Conservation (phyloP, 208 protist species). For the Leishmania braziliensis region DNA sequence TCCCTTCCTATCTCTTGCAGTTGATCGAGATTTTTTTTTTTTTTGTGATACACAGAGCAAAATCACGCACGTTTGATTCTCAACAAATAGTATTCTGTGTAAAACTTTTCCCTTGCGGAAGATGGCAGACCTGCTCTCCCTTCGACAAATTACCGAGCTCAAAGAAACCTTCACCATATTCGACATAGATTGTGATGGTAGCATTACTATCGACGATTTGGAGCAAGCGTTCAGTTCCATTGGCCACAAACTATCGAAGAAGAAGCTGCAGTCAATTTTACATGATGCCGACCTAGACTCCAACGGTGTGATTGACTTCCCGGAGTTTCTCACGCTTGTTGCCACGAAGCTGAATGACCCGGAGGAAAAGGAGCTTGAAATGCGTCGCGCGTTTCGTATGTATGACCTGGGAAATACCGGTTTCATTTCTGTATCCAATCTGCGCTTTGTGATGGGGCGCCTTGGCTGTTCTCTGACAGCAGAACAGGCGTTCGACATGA, state of each 20-base stretch:
- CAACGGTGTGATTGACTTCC: conserved; percentile 98
- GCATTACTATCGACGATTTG: conserved; percentile 98
- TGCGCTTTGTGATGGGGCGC: conserved; percentile 92
- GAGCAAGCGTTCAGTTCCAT: conserved; percentile 99
- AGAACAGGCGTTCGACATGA: conserved; percentile 94
- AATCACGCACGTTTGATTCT: not conserved
- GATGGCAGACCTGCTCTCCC: conserved; percentile 94
- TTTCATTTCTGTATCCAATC: conserved; percentile 90
- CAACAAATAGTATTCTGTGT: not conserved
- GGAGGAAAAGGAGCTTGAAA: conserved; percentile 93
- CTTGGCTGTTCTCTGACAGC: conserved; percentile 91
- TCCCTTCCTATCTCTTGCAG: not conserved
- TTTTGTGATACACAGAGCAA: not conserved
- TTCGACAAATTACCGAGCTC: conserved; percentile 99
- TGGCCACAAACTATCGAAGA: conserved; percentile 93
- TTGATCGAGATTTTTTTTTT: not conserved
- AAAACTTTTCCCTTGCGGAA: not conserved
- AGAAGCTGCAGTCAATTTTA: conserved; percentile 96
- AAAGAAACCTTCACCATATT: conserved; percentile 99
- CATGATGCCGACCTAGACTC: conserved; percentile 97
- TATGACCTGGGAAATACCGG: conserved; percentile 96
- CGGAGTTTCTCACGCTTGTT: conserved; percentile 94
- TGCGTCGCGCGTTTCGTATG: conserved; percentile 92
- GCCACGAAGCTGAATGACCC: conserved; percentile 87
- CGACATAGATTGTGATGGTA: conserved; percentile 98